These are phyloP conservation scores for Cladosporium oxysporum DNA, from an alignment of 2,329 filamentous ascomycete genomes.

Conservation along the genomic window DNA sequence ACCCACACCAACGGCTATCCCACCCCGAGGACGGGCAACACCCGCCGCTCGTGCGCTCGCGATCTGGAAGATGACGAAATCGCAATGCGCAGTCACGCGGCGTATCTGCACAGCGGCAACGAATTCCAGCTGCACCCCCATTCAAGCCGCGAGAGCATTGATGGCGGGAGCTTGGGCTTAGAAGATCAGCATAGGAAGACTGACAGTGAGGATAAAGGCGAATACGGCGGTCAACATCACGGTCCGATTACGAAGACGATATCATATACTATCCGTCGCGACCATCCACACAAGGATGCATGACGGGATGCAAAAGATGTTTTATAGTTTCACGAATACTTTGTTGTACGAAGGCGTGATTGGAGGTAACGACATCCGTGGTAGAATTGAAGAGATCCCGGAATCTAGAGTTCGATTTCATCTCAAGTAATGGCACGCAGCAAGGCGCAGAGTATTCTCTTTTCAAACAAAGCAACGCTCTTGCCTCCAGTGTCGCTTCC, in stretches of 20 bases:
- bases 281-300: not conserved
- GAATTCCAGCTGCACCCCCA: not conserved
- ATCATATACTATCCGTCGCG: not conserved
- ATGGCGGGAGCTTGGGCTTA: not conserved
- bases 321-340: too few relatives aligned
- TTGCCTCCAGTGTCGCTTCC: too few relatives aligned
- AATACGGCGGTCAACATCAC: not conserved
- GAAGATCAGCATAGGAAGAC: not conserved
- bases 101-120: not conserved
- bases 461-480: too few relatives aligned
- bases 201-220: not conserved
- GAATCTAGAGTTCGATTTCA: too few relatives aligned
- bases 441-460: too few relatives aligned
- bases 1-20: not conserved
- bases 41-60: not conserved
- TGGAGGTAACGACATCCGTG: too few relatives aligned
- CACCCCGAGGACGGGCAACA: not conserved
- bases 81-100: not conserved
- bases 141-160: not conserved
- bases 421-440: too few relatives aligned
- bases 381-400: too few relatives aligned
- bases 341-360: too few relatives aligned
- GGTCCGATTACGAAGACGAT: not conserved
- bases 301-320: not conserved
- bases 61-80: constrained; percentile 7